A percentile compares a stretch with the other conserved stretches of the same genome.
Evolutionary conservation across 2,329 filamentous ascomycete genomes (phyloP).

Genomic region (Clarireedia monteithiana): DNA sequence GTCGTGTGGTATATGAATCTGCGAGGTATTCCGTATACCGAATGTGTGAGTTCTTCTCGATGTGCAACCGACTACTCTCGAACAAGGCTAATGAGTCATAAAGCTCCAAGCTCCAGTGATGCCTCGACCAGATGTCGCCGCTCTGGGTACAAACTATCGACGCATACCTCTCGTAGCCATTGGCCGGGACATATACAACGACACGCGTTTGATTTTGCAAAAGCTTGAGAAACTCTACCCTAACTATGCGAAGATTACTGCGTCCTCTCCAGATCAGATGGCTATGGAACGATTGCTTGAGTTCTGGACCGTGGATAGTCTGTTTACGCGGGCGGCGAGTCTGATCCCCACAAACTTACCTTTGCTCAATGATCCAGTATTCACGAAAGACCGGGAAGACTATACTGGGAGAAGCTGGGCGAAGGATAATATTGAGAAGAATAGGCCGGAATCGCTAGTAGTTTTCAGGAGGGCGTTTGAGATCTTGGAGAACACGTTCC

Average conservation of each 20-base stretch:
- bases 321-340: neutral
- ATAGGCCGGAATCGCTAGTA: slow-evolving; percentile 47
- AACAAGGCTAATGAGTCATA: slow-evolving; percentile 6
- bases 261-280: neutral
- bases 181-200: slow-evolving; percentile 60
- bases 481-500: slow-evolving; percentile 52
- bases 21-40: slow-evolving; percentile 54
- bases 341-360: neutral
- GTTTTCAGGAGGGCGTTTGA: slow-evolving; percentile 47
- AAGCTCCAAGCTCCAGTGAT: slow-evolving; percentile 51
- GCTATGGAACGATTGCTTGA: slow-evolving; percentile 47
- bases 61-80: neutral
- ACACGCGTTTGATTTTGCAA: slow-evolving; percentile 59
- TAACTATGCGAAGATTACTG: neutral
- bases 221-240: slow-evolving; percentile 54
- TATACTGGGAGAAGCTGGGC: slow-evolving; percentile 37
- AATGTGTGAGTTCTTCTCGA: slow-evolving; percentile 50
- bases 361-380: slow-evolving; percentile 45
- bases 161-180: slow-evolving; percentile 63
- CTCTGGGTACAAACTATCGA: slow-evolving; percentile 56
- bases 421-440: slow-evolving; percentile 31
- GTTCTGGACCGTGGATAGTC: slow-evolving; percentile 42
- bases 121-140: slow-evolving; percentile 56
- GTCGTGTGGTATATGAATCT: slow-evolving; percentile 62
- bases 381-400: slow-evolving; percentile 48